Evolutionary conservation across 1,284 basidiomycete species (phyloP).

Genomic region (Puccinia horiana): DNA sequence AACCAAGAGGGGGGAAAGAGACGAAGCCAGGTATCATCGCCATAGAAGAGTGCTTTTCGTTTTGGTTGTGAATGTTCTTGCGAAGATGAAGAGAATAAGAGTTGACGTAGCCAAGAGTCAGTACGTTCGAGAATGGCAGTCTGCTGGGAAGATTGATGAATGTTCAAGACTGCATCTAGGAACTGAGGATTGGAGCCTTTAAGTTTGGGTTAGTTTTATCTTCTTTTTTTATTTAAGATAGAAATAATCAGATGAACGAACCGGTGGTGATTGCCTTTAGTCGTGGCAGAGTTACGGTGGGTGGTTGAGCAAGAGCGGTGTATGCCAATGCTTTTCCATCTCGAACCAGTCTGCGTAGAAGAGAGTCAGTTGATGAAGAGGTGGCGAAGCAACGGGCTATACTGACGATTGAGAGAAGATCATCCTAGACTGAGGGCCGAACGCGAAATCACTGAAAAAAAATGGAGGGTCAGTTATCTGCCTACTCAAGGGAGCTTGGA

Average conservation of each 20-base stretch:
- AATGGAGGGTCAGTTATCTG: not conserved
- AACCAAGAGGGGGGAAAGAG: conserved; percentile 52
- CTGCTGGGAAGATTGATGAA: conserved; percentile 48
- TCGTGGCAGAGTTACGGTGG: conserved; percentile 54
- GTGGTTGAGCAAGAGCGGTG: conserved; percentile 53
- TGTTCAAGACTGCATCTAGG: conserved; percentile 53
- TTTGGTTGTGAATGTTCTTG: not conserved
- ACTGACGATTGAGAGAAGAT: conserved; percentile 51
- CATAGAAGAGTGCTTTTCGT: conserved; percentile 50
- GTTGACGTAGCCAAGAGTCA: conserved; percentile 52
- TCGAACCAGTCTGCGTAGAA: conserved; percentile 48
- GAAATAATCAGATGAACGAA: conserved; percentile 9
- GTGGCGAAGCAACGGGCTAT: not conserved
- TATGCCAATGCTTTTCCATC: conserved; percentile 50
- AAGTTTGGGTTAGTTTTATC: not conserved
- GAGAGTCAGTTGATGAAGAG: not conserved
- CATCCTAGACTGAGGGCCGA: conserved; percentile 50
- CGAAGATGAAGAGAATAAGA: conserved; percentile 8
- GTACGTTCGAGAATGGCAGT: conserved; percentile 49
- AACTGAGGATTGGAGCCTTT: conserved; percentile 52
- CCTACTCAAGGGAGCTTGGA: not conserved
- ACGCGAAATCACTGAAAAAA: conserved; percentile 51
- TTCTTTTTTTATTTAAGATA: not conserved
- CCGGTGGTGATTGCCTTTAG: conserved; percentile 54
- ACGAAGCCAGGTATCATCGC: conserved; percentile 54